Evolutionary conservation across 805 yeast species (phyloP).

Genomic region (Wickerhamomyces rabaulensis): DNA sequence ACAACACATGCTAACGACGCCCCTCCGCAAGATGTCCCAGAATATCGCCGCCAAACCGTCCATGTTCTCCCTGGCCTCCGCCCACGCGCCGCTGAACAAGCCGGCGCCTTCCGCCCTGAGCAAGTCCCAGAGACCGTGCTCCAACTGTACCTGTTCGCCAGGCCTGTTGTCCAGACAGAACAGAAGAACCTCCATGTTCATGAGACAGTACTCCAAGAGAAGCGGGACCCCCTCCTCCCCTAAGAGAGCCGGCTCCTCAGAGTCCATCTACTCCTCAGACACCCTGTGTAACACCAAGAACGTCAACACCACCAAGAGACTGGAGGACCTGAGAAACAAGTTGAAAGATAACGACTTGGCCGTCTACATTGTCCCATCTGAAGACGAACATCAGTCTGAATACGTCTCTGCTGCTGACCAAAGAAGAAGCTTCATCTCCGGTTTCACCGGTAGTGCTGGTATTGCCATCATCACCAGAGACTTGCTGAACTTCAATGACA

Average conservation of each 20-base stretch:
- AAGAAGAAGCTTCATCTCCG: slow-evolving; percentile 77
- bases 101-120: slow-evolving; percentile 11
- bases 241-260: slow-evolving; percentile 24
- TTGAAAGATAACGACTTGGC: slow-evolving; percentile 64
- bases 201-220: slow-evolving; percentile 34
- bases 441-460: slow-evolving; percentile 93
- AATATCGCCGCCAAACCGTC: slow-evolving; percentile 33
- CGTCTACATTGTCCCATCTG: slow-evolving; percentile 77
- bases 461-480: slow-evolving; percentile 72
- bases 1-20: background rate
- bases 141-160: slow-evolving; percentile 80
- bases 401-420: slow-evolving; percentile 79
- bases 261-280: slow-evolving; percentile 34
- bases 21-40: slow-evolving; percentile 23
- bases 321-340: slow-evolving; percentile 52
- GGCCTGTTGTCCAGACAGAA: slow-evolving; percentile 68
- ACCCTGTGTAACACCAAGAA: slow-evolving; percentile 33
- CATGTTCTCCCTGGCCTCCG: slow-evolving; percentile 35
- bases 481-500: slow-evolving; percentile 34
- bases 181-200: slow-evolving; percentile 51
- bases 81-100: slow-evolving; percentile 8
- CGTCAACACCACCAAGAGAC: slow-evolving; percentile 55
- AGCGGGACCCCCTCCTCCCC: slow-evolving; percentile 16
- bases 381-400: slow-evolving; percentile 92
- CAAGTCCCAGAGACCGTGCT: slow-evolving; percentile 46